Base-by-base conservation (phyloP, 495 filamentous ascomycete species). In the Podospora conica region DNA sequence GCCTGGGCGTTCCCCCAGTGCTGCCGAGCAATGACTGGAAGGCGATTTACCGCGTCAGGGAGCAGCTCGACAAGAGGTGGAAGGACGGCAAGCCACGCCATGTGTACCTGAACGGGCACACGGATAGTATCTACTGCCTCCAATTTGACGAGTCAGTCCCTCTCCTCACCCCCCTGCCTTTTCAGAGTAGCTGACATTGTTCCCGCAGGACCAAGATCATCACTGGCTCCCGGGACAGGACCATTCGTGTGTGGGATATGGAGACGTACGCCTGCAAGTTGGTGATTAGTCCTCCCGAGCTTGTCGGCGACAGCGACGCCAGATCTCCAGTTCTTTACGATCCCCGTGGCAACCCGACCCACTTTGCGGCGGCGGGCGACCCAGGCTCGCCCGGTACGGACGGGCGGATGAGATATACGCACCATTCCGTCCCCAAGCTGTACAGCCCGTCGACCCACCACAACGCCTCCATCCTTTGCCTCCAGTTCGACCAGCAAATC, bases 211-310 rank as follows among this genome's bases (percentile, higher is more conserved):
- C 89, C 70, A 98, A 98, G 74, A 95, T 98, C 69, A 92, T 98
- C 64, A 98, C 96, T 15, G 95, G 95, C 63, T 97, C 95, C 15
- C 88, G 96, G 65, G 95, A 98, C 75, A 90, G 88, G 70, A 97
- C 95, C 0, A 93, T 98, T 70, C 88, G 95, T 60, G 86, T 98
- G 23, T 98, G 95, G 95, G 91, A 97, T 77, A 89, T 96, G 78
- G 84, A 88, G 67, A 94, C 89, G 10, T 91, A 88, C 72, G 81
- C 90, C 63, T 97, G 94, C 74, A 81, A 84, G 31, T 88, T 92
- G 65, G 84, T 97, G 59, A 93, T 97, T 69, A 91, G 83, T 10
- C 81, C 84, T 12, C 81, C 82, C 8, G 79, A 81, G 24, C 76
- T 84, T 9, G 76, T 85, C 63, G 76, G 76, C 59, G 77, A 79